Base-by-base conservation (phyloP, 352 stramenopile species). In the Globisporangium megalacanthum region DNA sequence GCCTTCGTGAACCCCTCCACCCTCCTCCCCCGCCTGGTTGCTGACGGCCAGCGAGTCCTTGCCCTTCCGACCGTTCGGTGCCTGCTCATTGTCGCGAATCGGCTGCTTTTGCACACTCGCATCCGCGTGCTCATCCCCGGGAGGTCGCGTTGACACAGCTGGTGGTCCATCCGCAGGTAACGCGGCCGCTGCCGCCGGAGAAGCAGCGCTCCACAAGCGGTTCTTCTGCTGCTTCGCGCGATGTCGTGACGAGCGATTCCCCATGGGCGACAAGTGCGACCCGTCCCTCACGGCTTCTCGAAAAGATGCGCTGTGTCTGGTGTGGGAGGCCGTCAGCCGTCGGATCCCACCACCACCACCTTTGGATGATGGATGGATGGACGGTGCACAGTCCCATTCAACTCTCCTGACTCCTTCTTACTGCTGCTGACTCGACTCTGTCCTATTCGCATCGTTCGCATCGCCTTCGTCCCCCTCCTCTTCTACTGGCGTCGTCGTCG, bases 221-320 rank as follows among this genome's bases (percentile, higher is more conserved):
- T 48, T 48, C 20, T 57, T 57, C 20, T 45, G 44, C 9, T 31
- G 31, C 37, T 49, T 51, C 35, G 17, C 13, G 36, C 49, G 42
- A 35, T 52, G 54, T 36, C 20, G 37, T 29, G 46, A 35, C 20
- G 59, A 57, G 9, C 39, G 37, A 29, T 65, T 65, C 13, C 59
- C 59, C 59, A 65, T 65, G 0, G 5, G 6, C 7, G 19, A 17
- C 14, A 17, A 45, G 2, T 37, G 14, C 3, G 6, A 33, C 3
- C 20, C 14, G 6, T 20, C 33, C 31, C 19, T 14, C 6, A 4
- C 2, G 4, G 45, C 13, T 45, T 36, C 11, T 36, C 33, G 44
- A 19, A 29, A 29, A 29, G 25, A 29, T 29, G 25, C 25, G 25
- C 25, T 29, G 25, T 29, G 25, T 29, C 25, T 29, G 25, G 25